A percentile compares a stretch with the other conserved stretches of the same genome.
phyloP scores from a whole-genome alignment of 441 rosid genomes.

The Populus trichocarpa region DNA sequence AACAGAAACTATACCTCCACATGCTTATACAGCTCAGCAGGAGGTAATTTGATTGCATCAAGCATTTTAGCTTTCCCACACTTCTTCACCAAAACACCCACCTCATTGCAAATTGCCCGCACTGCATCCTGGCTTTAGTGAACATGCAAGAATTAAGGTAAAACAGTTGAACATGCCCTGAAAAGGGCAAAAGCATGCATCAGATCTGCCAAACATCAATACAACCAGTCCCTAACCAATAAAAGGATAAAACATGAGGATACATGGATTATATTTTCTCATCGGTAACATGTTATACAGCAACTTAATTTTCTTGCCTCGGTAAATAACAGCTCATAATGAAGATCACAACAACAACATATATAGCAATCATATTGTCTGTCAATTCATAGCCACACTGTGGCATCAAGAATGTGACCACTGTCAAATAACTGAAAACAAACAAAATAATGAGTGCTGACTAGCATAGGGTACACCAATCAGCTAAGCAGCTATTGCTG shows the following conservation, averaged over 20 bases:
- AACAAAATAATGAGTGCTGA: not conserved
- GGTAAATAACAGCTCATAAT: not conserved
- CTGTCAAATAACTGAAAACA: not conserved
- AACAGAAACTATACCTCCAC: slow-evolving; percentile 63
- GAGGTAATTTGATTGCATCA: slow-evolving; percentile 89
- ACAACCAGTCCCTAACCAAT: not conserved
- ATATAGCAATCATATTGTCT: not conserved
- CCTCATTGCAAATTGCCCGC: slow-evolving; percentile 65
- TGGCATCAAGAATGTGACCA: not conserved
- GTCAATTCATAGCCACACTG: not conserved
- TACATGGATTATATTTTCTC: not conserved
- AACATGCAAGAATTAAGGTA: slow-evolving; percentile 23
- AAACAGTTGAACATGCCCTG: not conserved
- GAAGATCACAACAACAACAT: not conserved
- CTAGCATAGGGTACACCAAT: not conserved
- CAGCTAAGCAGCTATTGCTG: not conserved
- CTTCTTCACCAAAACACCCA: slow-evolving; percentile 65
- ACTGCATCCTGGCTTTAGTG: slow-evolving; percentile 76
- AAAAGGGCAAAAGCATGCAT: not conserved
- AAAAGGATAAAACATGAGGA: not conserved
- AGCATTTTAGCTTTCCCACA: slow-evolving; percentile 91
- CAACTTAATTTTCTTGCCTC: not conserved
- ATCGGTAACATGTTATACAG: not conserved
- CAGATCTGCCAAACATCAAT: not conserved
- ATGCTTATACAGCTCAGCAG: slow-evolving; percentile 75